Evolutionary conservation across 2,329 filamentous ascomycete genomes (phyloP).

Genomic region (Grosmannia clavigera): DNA sequence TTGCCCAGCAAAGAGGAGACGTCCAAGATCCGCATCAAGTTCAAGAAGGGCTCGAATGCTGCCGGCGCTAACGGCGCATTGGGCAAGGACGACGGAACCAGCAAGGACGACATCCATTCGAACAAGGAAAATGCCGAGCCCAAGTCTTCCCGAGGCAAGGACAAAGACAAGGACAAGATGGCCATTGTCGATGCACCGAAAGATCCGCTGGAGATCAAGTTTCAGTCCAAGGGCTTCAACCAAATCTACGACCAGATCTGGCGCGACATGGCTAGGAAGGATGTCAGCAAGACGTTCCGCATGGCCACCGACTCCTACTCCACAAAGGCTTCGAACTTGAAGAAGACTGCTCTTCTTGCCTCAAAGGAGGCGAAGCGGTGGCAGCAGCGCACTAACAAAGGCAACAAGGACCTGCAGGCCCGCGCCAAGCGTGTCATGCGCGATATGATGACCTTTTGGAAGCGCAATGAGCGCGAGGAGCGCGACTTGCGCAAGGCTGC

Average conservation of each 20-base stretch:
- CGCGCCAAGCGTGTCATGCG: slow-evolving; percentile 96
- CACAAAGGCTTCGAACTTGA: slow-evolving; percentile 86
- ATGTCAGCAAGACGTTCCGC: slow-evolving; percentile 84
- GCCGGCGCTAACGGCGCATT: slow-evolving; percentile 25
- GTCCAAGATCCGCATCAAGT: slow-evolving; percentile 50
- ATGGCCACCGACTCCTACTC: slow-evolving; percentile 75
- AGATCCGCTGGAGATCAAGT: slow-evolving; percentile 47
- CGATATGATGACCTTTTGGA: slow-evolving; percentile 99
- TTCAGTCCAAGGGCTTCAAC: slow-evolving; percentile 85
- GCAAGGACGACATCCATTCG: slow-evolving; percentile 31
- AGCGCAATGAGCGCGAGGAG: slow-evolving; percentile 94
- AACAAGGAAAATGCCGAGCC: slow-evolving; percentile 35
- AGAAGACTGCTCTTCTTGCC: slow-evolving; percentile 92
- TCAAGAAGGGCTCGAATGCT: slow-evolving; percentile 35
- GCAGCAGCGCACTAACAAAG: slow-evolving; percentile 97
- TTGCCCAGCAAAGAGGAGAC: slow-evolving; percentile 47
- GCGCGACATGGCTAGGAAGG: slow-evolving; percentile 86
- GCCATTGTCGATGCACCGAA: slow-evolving; percentile 28
- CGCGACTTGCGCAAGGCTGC: slow-evolving; percentile 87
- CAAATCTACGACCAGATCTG: slow-evolving; percentile 97
- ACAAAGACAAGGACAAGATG: slow-evolving; percentile 22
- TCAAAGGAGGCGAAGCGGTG: slow-evolving; percentile 95
- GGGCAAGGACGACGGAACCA: slow-evolving; percentile 21
- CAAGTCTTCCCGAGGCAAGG: slow-evolving; percentile 27
- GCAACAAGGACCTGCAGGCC: slow-evolving; percentile 92